Base-by-base conservation (phyloP, 306 rosid species). In the Vicia faba region DNA sequence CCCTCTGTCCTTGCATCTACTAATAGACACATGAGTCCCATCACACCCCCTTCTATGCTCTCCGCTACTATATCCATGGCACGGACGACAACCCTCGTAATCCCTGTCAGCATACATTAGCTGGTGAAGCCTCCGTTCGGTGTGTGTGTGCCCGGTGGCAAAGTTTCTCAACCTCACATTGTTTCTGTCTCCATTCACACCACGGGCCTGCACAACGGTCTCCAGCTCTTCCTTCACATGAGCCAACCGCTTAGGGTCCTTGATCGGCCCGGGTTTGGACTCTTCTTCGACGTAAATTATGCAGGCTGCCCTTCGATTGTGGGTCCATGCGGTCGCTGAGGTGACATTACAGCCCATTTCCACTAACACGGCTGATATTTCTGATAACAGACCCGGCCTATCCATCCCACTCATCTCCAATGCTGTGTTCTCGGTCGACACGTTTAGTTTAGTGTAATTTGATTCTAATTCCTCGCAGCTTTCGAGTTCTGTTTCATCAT, bases 71-170 rank as follows among this genome's bases (percentile, higher is more conserved):
- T 76, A 79, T 0, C 84, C 87, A 1, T 85, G 78, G 0, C 91
- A 81, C 0, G 87, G 84, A 0, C 45, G 61, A 48, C 86, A 85
- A 31, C 71, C 51, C 77, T 95, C 88, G 23, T 86, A 90, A 19
- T 95, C 99, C 31, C 75, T 78, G 13, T 85, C 83, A 0, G 71
- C 83, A 13, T 70, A 86, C 99, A 95, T 85, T 60, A 95, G 51
- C 80, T 95, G 97, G 87, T 90, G 97, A 15, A 95, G 92, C 78
- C 92, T 83, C 70, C 92, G 69, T 71, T 95, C 97, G 1, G 79
- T 81, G 67, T 86, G 92, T 46, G 89, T 86, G 48, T 71, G 72
- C 18, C 91, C 87, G 0, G 73, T 72, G 0, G 74, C 68, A 1
- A 89, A 80, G 31, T 46, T 74, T 0, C 76, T 84, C 62, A 86